Base-by-base conservation (phyloP, 2,329 filamentous ascomycete genomes). In the Plectosphaerella plurivora region DNA sequence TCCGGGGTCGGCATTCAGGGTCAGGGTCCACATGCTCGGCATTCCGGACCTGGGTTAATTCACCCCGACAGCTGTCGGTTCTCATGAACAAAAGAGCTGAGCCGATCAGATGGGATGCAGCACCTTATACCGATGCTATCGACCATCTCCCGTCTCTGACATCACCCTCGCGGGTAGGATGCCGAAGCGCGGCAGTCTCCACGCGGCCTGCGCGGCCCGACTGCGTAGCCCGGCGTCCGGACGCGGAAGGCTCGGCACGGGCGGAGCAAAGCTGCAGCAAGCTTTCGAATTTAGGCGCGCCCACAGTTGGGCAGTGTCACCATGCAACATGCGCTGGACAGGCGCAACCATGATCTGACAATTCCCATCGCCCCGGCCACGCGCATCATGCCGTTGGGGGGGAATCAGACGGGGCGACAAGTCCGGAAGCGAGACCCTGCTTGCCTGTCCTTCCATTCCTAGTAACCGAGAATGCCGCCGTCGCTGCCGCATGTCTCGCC, bases 111-210 rank as follows among this genome's bases (percentile, higher is more conserved):
- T 22, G 22, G 22, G 22, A 22, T 22, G 3, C 22, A 5, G 22
- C 22, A 22, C 3, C 22, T 22, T 22, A 22, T 22, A 22, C 22
- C 5, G 3, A 22, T 22, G 22, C 3, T 22, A 22, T 5, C 22
- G 22, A 22, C 5, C 5, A 3, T 22, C 3, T 22, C 22, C 5
- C 22, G 22, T 3, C 22, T 3, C 22, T 22, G 39, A 39, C 48
- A 45, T 28, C 39, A 28, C 14, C 46, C 41, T 2, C 51, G 37
- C 8, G 49, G 51, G 11, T 45, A 28, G 5, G 49, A 47, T 20
- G 51, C 47, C 24, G 46, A 46, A 18, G 47, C 39, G 20, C 46
- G 48, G 7, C 46, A 46, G 39, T 47, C 10, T 52, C 45, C 24
- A 52, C 41, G 39, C 41, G 28, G 4, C 47, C 44, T 4, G 39